Conservation (phyloP, 805 yeast genomes). For the Zygosaccharomyces pseudorouxii region DNA sequence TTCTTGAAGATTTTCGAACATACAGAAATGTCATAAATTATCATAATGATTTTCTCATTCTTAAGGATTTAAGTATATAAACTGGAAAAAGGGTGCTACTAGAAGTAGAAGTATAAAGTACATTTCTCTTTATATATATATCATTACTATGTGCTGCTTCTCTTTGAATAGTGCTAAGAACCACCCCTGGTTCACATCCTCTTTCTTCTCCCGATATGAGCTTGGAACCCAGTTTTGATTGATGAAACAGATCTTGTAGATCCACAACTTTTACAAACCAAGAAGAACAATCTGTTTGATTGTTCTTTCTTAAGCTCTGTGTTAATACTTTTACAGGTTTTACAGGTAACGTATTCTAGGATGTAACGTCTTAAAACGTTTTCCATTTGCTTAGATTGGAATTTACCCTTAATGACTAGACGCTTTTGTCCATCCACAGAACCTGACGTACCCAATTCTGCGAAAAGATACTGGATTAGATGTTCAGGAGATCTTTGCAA, state of each 20-base stretch:
- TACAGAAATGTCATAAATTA: constrained; percentile 1
- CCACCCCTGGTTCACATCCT: constrained; percentile 37
- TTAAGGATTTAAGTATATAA: constrained; percentile 23
- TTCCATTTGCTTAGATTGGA: constrained; percentile 96
- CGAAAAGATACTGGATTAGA: constrained; percentile 91
- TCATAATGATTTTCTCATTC: constrained; percentile 30
- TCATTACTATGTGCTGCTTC: constrained; percentile 4
- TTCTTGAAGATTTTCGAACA: constrained; percentile 50
- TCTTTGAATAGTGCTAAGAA: not conserved
- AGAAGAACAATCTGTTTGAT: constrained; percentile 92
- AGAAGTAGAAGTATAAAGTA: constrained; percentile 11
- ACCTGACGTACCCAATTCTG: constrained; percentile 99
- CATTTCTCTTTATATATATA: constrained; percentile 8
- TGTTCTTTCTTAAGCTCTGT: constrained; percentile 94
- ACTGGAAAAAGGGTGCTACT: not conserved
- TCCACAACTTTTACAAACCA: constrained; percentile 98
- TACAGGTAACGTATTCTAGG: constrained; percentile 95
- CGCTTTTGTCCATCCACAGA: constrained; percentile 98
- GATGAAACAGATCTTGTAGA: constrained; percentile 94
- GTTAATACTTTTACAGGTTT: constrained; percentile 97
- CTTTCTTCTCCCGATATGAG: constrained; percentile 89
- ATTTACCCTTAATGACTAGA: constrained; percentile 95
- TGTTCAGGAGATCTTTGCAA: constrained; percentile 97
- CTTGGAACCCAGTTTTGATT: constrained; percentile 99
- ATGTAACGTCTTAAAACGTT: constrained; percentile 94